These are phyloP conservation scores for Acanthamoeba sp. DNA, from an alignment of 208 protist species.

Conservation along the genomic window DNA sequence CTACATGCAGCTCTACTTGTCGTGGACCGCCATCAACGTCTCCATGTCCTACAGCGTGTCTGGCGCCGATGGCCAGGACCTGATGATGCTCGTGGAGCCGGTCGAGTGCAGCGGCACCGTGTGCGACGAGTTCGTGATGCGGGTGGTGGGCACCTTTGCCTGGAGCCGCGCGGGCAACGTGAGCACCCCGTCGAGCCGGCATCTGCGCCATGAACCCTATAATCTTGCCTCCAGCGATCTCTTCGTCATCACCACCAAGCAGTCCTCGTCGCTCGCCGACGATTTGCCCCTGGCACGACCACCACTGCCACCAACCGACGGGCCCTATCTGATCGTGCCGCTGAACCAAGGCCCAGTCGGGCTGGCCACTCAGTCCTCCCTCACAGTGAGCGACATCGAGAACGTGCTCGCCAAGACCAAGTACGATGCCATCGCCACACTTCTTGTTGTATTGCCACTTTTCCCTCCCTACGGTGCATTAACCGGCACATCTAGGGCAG, in stretches of 20 bases:
- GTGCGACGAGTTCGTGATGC: neutral
- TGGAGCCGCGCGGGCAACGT: neutral
- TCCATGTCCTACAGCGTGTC: neutral
- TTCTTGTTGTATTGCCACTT: too few species aligned
- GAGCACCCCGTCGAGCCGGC: neutral
- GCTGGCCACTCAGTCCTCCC: neutral
- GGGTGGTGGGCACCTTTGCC: neutral
- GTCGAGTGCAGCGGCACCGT: neutral
- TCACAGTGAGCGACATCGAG: neutral
- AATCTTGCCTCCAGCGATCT: neutral
- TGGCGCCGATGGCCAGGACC: neutral
- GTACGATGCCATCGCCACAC: too few species aligned
- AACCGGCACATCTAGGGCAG: neutral
- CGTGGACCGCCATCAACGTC: neutral
- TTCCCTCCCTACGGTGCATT: too few species aligned
- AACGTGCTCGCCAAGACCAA: neutral
- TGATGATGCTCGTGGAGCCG: neutral
- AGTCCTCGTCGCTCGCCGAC: neutral
- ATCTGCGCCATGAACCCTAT: neutral
- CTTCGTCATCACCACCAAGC: neutral
- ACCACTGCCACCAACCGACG: neutral
- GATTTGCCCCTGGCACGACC: neutral
- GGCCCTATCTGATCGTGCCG: neutral
- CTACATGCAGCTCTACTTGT: conserved; percentile 4
- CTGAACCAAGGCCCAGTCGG: neutral